These are phyloP conservation scores for Parachaetomium inaequale DNA, from an alignment of 495 filamentous ascomycete species.

Conservation along the genomic window DNA sequence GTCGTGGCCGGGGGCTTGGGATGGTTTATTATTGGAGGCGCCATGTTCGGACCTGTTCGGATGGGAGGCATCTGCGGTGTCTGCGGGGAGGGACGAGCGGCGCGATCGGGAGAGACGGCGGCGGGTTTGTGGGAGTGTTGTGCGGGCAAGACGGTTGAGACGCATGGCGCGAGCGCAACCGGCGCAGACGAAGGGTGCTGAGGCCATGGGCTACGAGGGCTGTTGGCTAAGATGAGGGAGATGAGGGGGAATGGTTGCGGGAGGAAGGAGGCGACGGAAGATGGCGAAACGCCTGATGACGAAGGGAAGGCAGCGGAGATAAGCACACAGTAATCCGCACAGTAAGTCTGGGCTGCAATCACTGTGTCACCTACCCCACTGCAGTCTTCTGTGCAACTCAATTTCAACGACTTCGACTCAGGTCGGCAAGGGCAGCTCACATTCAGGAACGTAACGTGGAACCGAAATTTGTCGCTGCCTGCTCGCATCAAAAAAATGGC, in stretches of 20 bases:
- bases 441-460: no score
- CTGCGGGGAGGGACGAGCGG: not conserved
- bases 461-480: no score
- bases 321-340: not conserved
- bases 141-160: not conserved
- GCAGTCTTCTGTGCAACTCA: no score
- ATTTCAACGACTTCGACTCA: no score
- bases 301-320: not conserved
- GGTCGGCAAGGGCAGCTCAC: no score
- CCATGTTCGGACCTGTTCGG: not conserved
- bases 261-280: not conserved
- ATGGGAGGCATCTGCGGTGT: not conserved
- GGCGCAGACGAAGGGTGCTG: constrained; percentile 16
- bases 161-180: constrained; percentile 19
- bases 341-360: not conserved
- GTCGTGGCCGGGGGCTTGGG: not conserved
- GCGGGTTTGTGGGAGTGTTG: constrained; percentile 3
- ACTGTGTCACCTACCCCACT: not conserved
- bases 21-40: not conserved
- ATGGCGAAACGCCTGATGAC: not conserved
- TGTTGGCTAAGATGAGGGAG: not conserved
- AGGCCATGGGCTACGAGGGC: constrained; percentile 13
- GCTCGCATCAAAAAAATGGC: no score
- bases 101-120: not conserved
- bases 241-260: not conserved